Base-by-base conservation (phyloP, 2,329 filamentous ascomycete species). In the Ceratocystis destructans region DNA sequence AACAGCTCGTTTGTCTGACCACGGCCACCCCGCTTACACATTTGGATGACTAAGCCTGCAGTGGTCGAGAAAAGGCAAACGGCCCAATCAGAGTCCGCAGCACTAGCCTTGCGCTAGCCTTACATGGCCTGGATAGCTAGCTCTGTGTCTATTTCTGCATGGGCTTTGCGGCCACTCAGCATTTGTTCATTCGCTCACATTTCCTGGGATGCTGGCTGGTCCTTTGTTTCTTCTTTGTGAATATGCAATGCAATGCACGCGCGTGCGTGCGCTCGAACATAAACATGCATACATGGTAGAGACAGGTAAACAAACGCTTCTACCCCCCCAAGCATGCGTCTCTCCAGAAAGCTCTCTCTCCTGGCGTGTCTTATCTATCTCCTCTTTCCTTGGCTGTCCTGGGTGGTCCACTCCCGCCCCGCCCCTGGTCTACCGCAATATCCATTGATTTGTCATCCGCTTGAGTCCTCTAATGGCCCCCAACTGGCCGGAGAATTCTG, bases 71-170 rank as follows among this genome's bases (percentile, higher is more conserved):
- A 41, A 12, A 41, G 8, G 37, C 37, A 37, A 10, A 41, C 8
- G 12, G 46, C 6, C 53, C 53, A 57, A 33, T 57, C 4, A 57
- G 10, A 57, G 53, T 25, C 53, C n/a, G 17, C 53, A 57, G 53
- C 53, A 33, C 53, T 57, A 57, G 50, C 22, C 50, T 57, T 57
- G 50, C 50, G 8, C 50, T 57, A 57, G 50, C 50, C 20, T 57
- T 33, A 28, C 50, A 57, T 33, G 15, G 20, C 8, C 17, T 57
- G 50, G 22, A 57, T n/a, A n/a, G n/a, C n/a, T 57, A 22, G 22
- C 25, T 57, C 5, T 57, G 53, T 15, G 28, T 57, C n/a, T 50
- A 15, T 25, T 7, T 57, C 28, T 31, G 28, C 53, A 31, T 57
- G 22, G 46, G 25, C 22, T 22, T 55, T 28, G 50, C 50, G 17